Evolutionary conservation across 1,284 basidiomycete genomes (phyloP), one percentile per base, ranked within the genome.

Genomic region (Pseudozyma hubeiensis): DNA sequence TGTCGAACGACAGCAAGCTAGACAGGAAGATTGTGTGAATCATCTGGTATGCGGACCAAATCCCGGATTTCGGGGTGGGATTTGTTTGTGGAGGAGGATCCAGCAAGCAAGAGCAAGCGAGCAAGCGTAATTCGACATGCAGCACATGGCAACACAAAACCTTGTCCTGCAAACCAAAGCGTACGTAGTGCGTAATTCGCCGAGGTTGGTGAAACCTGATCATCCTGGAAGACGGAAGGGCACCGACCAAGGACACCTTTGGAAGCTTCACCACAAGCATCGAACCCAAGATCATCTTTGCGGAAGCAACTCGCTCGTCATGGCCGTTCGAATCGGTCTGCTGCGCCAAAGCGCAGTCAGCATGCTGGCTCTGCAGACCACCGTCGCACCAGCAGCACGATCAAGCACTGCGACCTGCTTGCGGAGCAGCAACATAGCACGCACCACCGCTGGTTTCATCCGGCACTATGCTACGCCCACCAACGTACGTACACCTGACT

Each of bases 381-480:
- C 35, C 17, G 33, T 35, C 19, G 17, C 31, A 37, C 29, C 6
- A 8, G 34, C 19, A 10, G 19, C 31, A 29, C n/a, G 33, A 5
- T 31, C 17, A 5, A 24, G 5, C 43, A 50, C 41, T 7, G 45
- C 43, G 31, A 30, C 49, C 31, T 14, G 16, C 31, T 41, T n/a
- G n/a, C 31, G 47, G 16, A 37, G 10, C 30, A 7, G 33, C 48
- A 7, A 7, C 3, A n/a, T 44, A 29, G 30, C 17, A 24, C 37
- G 9, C 34, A 5, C 37, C 35, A 29, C 30, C 17, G n/a, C 50
- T 17, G 16, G 6, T 35, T 14, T 30, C 17, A 16, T 34, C 19
- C 53, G 68, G 49, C 41, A 41, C 24, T 63, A 55, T 33, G 69
- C 69, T 3, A 47, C 56, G 17, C 51, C 59, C 13, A 49, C 59